A percentile compares a stretch with the other conserved stretches of the same genome.
Conservation (phyloP, 2,329 filamentous ascomycete species). For the Aspergillus fumigatus region DNA sequence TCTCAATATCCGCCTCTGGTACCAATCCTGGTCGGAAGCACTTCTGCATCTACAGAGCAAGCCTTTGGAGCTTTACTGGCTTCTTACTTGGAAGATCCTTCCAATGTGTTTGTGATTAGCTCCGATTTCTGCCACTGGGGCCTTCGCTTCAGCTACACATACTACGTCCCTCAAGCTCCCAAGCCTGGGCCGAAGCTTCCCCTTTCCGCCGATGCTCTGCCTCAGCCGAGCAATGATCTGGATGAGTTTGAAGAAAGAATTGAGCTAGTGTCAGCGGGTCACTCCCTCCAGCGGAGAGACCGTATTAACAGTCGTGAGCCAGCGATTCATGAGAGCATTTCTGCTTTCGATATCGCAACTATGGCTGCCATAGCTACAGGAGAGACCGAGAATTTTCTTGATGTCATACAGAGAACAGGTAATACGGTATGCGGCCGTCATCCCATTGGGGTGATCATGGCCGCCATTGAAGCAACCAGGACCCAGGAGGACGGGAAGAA, state of each 20-base stretch:
- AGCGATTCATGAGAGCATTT: conserved; percentile 80
- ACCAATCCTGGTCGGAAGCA: conserved; percentile 80
- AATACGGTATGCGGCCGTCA: conserved; percentile 96
- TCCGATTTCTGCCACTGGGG: conserved; percentile 99
- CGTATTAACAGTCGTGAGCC: conserved; percentile 35
- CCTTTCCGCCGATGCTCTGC: conserved; percentile 39
- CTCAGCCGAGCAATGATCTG: conserved; percentile 31
- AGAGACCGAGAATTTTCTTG: conserved; percentile 63
- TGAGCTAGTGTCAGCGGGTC: conserved; percentile 25
- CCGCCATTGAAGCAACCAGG: conserved; percentile 66
- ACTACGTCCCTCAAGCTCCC: conserved; percentile 59
- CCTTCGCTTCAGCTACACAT: conserved; percentile 72
- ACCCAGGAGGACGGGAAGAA: conserved; percentile 36
- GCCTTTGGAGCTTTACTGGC: conserved; percentile 66
- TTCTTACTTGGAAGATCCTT: conserved; percentile 68
- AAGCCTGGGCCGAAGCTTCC: conserved; percentile 33
- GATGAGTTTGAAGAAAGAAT: conserved; percentile 25
- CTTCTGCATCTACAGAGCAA: conserved; percentile 61
- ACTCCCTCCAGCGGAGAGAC: conserved; percentile 26
- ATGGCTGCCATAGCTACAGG: conserved; percentile 83
- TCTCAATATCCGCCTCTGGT: conserved; percentile 68
- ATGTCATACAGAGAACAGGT: conserved; percentile 64
- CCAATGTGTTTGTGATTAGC: conserved; percentile 78
- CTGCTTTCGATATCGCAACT: conserved; percentile 69
- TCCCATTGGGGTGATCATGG: conserved; percentile 90